A percentile compares a stretch with the other conserved stretches of the same genome.
These are phyloP conservation scores for Tieghemostelium lacteum DNA, from an alignment of 78 protist genomes.

Conservation along the genomic window DNA sequence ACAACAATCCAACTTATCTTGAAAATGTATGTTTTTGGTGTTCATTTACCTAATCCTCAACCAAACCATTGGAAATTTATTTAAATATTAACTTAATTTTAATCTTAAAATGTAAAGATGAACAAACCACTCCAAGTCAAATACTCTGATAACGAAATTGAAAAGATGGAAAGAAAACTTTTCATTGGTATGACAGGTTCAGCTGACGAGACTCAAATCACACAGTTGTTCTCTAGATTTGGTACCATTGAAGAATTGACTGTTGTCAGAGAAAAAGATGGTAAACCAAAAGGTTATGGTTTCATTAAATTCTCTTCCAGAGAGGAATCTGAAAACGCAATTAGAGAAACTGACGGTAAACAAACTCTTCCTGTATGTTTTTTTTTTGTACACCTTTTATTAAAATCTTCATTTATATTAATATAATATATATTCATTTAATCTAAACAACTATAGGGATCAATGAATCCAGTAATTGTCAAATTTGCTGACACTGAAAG, in stretches of 20 bases:
- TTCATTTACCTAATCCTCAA: no score
- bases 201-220: constrained; percentile 35
- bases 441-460: constrained; percentile 19
- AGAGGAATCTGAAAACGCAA: constrained; percentile 96
- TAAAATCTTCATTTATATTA: neutral
- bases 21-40: constrained; percentile 21
- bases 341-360: constrained; percentile 92
- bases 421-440: neutral
- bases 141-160: constrained; percentile 76
- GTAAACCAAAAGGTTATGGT: constrained; percentile 94
- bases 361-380: constrained; percentile 32
- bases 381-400: neutral
- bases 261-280: constrained; percentile 91
- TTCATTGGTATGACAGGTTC: constrained; percentile 75
- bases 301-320: constrained; percentile 93
- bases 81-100: neutral
- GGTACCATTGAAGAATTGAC: constrained; percentile 92
- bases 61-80: neutral
- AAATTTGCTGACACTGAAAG: constrained; percentile 77
- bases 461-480: constrained; percentile 55
- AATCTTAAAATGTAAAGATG: constrained; percentile 5
- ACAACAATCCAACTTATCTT: constrained; percentile 15
- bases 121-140: constrained; percentile 71
- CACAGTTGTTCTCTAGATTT: neutral
- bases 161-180: constrained; percentile 78